Base-by-base conservation (phyloP, 805 yeast genomes). In the Starmera dryadoides region DNA sequence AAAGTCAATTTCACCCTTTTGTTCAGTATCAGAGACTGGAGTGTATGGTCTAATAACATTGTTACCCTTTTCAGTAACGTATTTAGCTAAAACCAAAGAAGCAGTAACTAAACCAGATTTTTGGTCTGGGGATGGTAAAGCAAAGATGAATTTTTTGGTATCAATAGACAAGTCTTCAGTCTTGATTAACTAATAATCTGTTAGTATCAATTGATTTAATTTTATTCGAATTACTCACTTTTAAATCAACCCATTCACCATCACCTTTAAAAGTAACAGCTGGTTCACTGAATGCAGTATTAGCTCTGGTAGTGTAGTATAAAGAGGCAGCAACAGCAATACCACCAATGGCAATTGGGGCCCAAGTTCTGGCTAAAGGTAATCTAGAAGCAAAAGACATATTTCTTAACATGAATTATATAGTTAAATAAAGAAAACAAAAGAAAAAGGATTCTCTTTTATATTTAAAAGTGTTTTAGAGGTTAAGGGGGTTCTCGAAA, bases 1-100 rank as follows among this genome's bases (percentile, higher is more conserved):
- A 49, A 93, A 74, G 43, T 86, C 86, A 51, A 94, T 68, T 38
- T 73, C 59, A 37, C 98, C 98, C 61, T 73, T 73, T 44, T 73
- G 69, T 41, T 77, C 79, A 37, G 72, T 65, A 54, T 81, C 87
- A 31, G 86, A 74, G 36, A 81, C 73, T 43, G 98, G 98, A 31
- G 98, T 93, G 60, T 72, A 72, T 25, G 77, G 77, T 66, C 95
- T 54, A 47, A 93, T 69, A 37, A 91, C 96, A 56, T 79, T 79
- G 64, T 69, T 77, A 49, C 97, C 98, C 68, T 86, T 86, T 45
- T 79, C 76, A 43, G 91, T 81, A 40, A 79, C 81, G 57, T 68
- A 86, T 69, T 88, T 89, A 63, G 95, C 76, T 59, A 93, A 60
- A 34, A 93, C 60, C 47, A 82, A 77, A 23, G 93, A 85, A 33